These are phyloP conservation scores for Eucalyptus regnans DNA, from an alignment of 345 rosid genomes.

Conservation along the genomic window DNA sequence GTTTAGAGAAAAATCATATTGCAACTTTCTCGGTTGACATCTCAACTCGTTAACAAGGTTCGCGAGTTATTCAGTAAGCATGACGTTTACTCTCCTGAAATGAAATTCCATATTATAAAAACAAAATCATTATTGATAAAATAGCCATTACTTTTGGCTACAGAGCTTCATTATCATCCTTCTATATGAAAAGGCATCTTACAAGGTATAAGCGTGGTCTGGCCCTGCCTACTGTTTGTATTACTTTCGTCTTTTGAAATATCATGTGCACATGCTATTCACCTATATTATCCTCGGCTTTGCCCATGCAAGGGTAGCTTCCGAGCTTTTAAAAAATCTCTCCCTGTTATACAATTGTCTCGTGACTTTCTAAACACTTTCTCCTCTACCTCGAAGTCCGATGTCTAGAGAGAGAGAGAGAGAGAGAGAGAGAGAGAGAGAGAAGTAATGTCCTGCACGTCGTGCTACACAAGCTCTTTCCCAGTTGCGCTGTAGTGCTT, in stretches of 20 bases:
- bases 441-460: neutral
- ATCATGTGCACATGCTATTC: no score
- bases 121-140: neutral
- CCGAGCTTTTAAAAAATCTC: neutral
- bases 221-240: neutral
- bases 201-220: neutral
- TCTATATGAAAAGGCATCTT: neutral
- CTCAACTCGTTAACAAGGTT: neutral
- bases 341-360: neutral
- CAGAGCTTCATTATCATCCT: neutral
- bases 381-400: neutral
- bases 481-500: neutral
- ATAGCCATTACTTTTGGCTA: neutral
- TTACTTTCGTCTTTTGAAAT: neutral
- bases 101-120: neutral
- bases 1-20: neutral
- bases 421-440: neutral
- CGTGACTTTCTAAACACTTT: neutral
- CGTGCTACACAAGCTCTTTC: neutral
- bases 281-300: no score
- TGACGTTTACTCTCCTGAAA: fast-evolving
- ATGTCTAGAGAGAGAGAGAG: neutral
- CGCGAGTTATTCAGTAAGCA: fast-evolving
- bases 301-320: neutral
- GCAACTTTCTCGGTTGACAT: neutral